A percentile compares a stretch with the other conserved stretches of the same genome.
phyloP scores from a whole-genome alignment of 2,329 filamentous ascomycete genomes.

The Claviceps humidiphila region DNA sequence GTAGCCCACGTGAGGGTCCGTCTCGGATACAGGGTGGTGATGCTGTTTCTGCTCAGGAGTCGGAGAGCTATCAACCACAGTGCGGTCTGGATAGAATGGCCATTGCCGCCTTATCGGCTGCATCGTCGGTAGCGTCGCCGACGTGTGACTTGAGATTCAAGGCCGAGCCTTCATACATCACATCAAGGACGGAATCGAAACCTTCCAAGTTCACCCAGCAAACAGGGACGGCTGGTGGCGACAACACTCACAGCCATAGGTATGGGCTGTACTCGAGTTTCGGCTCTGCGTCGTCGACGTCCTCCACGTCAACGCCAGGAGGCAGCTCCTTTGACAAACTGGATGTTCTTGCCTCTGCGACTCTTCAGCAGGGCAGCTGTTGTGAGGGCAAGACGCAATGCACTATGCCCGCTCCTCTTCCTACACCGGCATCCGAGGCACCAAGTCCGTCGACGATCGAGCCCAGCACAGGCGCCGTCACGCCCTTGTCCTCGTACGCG shows the following conservation, averaged over 20 bases:
- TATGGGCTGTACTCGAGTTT: neutral
- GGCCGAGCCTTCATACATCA: neutral
- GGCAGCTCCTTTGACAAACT: constrained; percentile 20
- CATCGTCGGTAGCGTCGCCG: neutral
- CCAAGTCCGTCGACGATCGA: constrained; percentile 11
- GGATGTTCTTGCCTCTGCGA: constrained; percentile 25
- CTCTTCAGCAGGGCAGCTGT: constrained; percentile 16
- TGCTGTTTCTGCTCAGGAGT: neutral
- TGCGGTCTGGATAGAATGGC: neutral
- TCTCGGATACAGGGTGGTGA: neutral
- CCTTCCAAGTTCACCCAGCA: neutral
- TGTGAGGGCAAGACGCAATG: constrained; percentile 12
- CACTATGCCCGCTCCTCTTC: constrained; percentile 7
- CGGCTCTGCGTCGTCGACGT: neutral
- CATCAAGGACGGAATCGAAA: neutral
- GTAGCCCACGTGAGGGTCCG: neutral
- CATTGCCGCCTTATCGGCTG: neutral
- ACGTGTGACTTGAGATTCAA: neutral
- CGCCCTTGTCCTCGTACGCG: constrained; percentile 9
- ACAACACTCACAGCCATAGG: neutral
- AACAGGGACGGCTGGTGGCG: neutral
- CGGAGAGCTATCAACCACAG: neutral
- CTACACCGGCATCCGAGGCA: constrained; percentile 13
- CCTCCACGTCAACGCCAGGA: neutral
- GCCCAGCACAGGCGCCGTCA: constrained; percentile 11